Evolutionary conservation across 2,329 filamentous ascomycete species (phyloP).

Genomic region (Fusarium nurragi): DNA sequence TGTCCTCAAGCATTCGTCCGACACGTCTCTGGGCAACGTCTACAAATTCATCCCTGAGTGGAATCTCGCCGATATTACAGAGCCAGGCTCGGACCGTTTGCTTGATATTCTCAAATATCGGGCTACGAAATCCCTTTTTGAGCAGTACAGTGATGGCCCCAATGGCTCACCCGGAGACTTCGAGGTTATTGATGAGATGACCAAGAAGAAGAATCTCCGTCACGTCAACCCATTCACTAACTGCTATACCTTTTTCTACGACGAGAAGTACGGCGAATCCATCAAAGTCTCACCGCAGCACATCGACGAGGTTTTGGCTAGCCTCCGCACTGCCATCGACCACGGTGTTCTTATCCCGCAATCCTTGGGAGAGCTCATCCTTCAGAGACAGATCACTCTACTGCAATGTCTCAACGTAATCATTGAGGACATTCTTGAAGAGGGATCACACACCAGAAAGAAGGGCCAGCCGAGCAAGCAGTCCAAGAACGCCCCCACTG

Average conservation of each 20-base stretch:
- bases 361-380: slow-evolving; percentile 49
- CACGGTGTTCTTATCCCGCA: slow-evolving; percentile 44
- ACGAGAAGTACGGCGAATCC: slow-evolving; percentile 51
- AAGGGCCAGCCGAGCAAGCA: slow-evolving; percentile 43
- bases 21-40: slow-evolving; percentile 50
- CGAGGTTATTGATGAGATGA: slow-evolving; percentile 49
- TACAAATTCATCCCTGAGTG: slow-evolving; percentile 55
- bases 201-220: slow-evolving; percentile 47
- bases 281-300: slow-evolving; percentile 31
- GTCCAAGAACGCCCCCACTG: slow-evolving; percentile 40
- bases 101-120: slow-evolving; percentile 53
- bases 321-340: slow-evolving; percentile 36
- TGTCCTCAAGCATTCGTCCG: slow-evolving; percentile 49
- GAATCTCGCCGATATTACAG: slow-evolving; percentile 55
- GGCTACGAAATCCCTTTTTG: slow-evolving; percentile 46
- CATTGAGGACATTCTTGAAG: slow-evolving; percentile 55
- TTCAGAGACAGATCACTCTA: slow-evolving; percentile 51
- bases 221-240: slow-evolving; percentile 40
- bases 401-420: slow-evolving; percentile 54
- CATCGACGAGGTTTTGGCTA: neutral
- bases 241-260: slow-evolving; percentile 51
- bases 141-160: slow-evolving; percentile 49
- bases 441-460: slow-evolving; percentile 46
- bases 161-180: slow-evolving; percentile 50
- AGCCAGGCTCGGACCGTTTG: slow-evolving; percentile 47